Evolutionary conservation across 2,329 filamentous ascomycete species (phyloP).

Genomic region (Sporothrix dimorphospora): DNA sequence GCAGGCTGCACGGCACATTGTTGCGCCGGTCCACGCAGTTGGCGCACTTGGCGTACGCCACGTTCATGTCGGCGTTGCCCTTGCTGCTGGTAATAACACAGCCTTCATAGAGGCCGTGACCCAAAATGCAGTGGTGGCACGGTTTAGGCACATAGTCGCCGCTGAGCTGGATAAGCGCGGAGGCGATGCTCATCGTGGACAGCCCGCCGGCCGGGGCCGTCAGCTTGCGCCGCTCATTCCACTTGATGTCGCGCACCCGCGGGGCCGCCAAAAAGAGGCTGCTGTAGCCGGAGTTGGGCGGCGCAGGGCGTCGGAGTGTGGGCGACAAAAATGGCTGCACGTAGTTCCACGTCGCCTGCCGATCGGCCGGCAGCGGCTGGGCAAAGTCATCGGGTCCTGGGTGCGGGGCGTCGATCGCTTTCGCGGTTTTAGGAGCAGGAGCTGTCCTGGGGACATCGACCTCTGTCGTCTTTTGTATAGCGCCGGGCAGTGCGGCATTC

Average conservation of each 20-base stretch:
- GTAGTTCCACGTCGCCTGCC: conserved; percentile 38
- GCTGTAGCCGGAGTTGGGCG: conserved; percentile 33
- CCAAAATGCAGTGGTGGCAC: conserved; percentile 36
- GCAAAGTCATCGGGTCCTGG: neutral
- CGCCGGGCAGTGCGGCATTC: neutral
- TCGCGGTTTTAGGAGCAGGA: neutral
- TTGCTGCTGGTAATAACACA: conserved; percentile 37
- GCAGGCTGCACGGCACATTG: conserved; percentile 35
- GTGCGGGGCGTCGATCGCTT: neutral
- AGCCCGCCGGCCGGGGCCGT: conserved; percentile 36
- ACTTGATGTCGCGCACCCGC: conserved; percentile 38
- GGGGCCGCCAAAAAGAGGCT: conserved; percentile 36
- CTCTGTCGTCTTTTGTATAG: neutral
- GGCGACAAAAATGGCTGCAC: conserved; percentile 35
- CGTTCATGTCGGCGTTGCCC: conserved; percentile 28
- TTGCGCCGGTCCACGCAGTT: conserved; percentile 40
- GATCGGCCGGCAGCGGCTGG: neutral
- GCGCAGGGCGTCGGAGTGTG: conserved; percentile 29
- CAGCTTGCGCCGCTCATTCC: conserved; percentile 37
- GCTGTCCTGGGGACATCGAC: neutral
- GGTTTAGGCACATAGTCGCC: conserved; percentile 37
- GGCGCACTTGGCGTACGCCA: conserved; percentile 35
- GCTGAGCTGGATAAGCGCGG: conserved; percentile 41
- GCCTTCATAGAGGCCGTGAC: conserved; percentile 39
- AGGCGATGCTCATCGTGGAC: conserved; percentile 36